phyloP scores from a whole-genome alignment of 345 rosid species.

The Orychophragmus violaceus region DNA sequence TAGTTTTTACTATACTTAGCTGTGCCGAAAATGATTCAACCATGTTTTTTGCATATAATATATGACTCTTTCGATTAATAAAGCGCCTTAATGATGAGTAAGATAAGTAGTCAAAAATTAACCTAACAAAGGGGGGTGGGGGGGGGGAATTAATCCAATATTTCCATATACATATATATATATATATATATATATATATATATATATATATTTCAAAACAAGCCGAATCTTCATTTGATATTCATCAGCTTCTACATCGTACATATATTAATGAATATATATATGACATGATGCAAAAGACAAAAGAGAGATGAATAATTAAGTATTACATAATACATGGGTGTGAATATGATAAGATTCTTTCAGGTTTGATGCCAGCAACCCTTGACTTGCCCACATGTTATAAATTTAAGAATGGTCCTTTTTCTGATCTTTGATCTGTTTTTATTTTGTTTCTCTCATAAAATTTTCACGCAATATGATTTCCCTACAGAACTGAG shows the following conservation, averaged over 20 bases:
- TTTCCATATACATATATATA: too few relatives aligned
- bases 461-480: background rate
- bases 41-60: background rate
- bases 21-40: background rate
- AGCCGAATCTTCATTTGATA: background rate
- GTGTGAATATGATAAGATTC: constrained; percentile 15
- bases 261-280: background rate
- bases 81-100: background rate
- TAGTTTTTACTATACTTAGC: constrained; percentile 16
- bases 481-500: constrained; percentile 18
- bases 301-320: constrained; percentile 8
- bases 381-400: constrained; percentile 23
- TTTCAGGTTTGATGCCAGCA: constrained; percentile 10
- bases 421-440: constrained; percentile 20
- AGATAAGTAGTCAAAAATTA: too few relatives aligned
- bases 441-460: background rate
- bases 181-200: too few relatives aligned
- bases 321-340: background rate
- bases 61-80: background rate
- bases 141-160: too few relatives aligned
- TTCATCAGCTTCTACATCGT: constrained; percentile 10
- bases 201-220: background rate
- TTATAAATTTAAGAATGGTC: constrained; percentile 6
- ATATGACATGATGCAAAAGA: constrained; percentile 4
- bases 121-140: too few relatives aligned